Conservation (phyloP, 2,329 filamentous ascomycete genomes). For the Knufia fluminis region DNA sequence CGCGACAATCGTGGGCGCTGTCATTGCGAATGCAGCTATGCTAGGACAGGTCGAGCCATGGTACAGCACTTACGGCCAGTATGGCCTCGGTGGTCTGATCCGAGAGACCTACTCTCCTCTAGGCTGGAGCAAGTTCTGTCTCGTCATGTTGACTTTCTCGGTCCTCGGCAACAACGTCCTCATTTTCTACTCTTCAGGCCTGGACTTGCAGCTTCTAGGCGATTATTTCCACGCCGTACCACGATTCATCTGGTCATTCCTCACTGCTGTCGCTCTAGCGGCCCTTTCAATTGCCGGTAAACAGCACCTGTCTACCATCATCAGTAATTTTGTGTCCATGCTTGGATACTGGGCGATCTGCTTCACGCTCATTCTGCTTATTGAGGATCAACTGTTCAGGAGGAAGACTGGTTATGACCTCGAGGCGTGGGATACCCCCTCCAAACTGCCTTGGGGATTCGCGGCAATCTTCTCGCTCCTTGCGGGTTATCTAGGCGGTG, state of each 20-base stretch:
- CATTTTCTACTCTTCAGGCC: slow-evolving; percentile 35
- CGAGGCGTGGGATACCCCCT: slow-evolving; percentile 38
- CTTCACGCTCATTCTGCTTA: slow-evolving; percentile 38
- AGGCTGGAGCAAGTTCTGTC: slow-evolving; percentile 41
- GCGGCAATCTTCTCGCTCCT: slow-evolving; percentile 19
- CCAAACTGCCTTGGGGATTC: slow-evolving; percentile 32
- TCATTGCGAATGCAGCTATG: slow-evolving; percentile 32
- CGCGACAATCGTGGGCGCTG: slow-evolving; percentile 37
- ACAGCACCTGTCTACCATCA: slow-evolving; percentile 33
- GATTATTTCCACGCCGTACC: slow-evolving; percentile 44
- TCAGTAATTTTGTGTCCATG: slow-evolving; percentile 38
- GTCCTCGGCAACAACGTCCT: slow-evolving; percentile 32
- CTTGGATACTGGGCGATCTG: slow-evolving; percentile 41
- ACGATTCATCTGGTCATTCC: slow-evolving; percentile 39
- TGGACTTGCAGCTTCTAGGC: slow-evolving; percentile 40
- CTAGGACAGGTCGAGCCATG: slow-evolving; percentile 25
- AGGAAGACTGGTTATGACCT: slow-evolving; percentile 36
- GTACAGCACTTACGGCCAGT: slow-evolving; percentile 33
- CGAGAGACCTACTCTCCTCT: slow-evolving; percentile 37
- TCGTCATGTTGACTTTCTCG: slow-evolving; percentile 24
- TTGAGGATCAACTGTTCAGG: slow-evolving; percentile 39
- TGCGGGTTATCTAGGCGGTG: slow-evolving; percentile 44
- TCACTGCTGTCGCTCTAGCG: slow-evolving; percentile 36
- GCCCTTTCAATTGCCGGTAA: slow-evolving; percentile 37
- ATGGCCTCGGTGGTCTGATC: slow-evolving; percentile 42